These are phyloP conservation scores for Metarhizium sp. DNA, from an alignment of 2,329 filamentous ascomycete species.

Conservation along the genomic window DNA sequence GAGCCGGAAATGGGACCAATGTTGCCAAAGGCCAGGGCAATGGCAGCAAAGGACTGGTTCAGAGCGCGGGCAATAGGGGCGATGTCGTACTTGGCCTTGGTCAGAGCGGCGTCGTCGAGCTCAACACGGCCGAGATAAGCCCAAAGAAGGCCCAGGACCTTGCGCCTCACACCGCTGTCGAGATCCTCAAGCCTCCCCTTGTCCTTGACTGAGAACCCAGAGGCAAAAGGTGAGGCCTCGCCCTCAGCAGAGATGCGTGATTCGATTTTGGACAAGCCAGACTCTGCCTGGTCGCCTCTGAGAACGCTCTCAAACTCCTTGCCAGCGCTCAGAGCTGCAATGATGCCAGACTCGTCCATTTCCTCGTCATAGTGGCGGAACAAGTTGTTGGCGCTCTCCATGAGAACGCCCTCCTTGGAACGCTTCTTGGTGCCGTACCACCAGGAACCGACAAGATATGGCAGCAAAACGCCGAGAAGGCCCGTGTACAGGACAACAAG, in stretches of 20 bases:
- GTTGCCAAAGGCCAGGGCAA: conserved; percentile 79
- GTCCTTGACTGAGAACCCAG: conserved; percentile 62
- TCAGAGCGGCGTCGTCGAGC: conserved; percentile 65
- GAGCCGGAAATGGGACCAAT: conserved; percentile 73
- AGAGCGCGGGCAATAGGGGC: conserved; percentile 79
- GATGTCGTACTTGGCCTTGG: conserved; percentile 81
- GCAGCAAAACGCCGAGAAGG: conserved; percentile 80
- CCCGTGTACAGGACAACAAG: conserved; percentile 83
- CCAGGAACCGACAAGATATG: conserved; percentile 92
- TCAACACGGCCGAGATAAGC: conserved; percentile 87
- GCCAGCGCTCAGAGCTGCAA: conserved; percentile 73
- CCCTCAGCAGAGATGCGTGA: conserved; percentile 62
- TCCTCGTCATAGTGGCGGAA: conserved; percentile 88
- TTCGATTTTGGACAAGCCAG: conserved; percentile 75
- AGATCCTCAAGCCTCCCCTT: conserved; percentile 67
- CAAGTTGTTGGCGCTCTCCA: conserved; percentile 88
- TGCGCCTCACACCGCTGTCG: conserved; percentile 71
- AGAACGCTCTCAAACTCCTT: conserved; percentile 75
- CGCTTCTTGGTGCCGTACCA: conserved; percentile 94
- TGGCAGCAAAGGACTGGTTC: conserved; percentile 78
- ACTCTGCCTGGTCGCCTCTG: conserved; percentile 68
- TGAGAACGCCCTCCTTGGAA: conserved; percentile 87
- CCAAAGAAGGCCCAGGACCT: conserved; percentile 85
- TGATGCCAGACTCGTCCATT: conserved; percentile 69
- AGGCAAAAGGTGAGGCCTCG: conserved; percentile 38